These are phyloP conservation scores for Henningerozyma blattae DNA, from an alignment of 805 yeast genomes.

Conservation along the genomic window DNA sequence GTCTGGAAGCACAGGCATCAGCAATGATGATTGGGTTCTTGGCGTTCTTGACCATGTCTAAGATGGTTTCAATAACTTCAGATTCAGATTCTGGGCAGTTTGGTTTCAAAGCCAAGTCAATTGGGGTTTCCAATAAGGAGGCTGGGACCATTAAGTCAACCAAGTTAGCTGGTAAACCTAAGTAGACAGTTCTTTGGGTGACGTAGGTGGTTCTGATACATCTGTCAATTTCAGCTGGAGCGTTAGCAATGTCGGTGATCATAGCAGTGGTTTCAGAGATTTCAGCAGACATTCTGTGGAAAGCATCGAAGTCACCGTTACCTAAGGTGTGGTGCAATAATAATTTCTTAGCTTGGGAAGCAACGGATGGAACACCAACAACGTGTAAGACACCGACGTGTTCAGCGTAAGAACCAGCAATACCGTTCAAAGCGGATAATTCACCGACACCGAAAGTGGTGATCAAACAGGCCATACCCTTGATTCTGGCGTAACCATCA, in stretches of 20 bases:
- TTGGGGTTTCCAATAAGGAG: constrained; percentile 45
- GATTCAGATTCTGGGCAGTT: constrained; percentile 51
- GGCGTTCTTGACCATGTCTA: constrained; percentile 43
- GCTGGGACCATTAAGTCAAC: constrained; percentile 54
- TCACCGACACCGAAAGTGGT: constrained; percentile 93
- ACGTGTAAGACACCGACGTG: constrained; percentile 78
- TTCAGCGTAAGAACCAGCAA: constrained; percentile 84
- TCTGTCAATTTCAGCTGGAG: constrained; percentile 62
- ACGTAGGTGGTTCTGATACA: constrained; percentile 61
- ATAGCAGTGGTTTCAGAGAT: constrained; percentile 57
- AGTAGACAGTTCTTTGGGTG: constrained; percentile 69
- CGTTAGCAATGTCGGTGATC: constrained; percentile 50
- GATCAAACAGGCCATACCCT: constrained; percentile 59
- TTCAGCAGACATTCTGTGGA: constrained; percentile 65
- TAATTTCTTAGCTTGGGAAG: constrained; percentile 61
- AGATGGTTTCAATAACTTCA: constrained; percentile 45
- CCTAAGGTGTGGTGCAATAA: constrained; percentile 77
- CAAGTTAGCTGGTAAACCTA: constrained; percentile 75
- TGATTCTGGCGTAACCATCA: constrained; percentile 78
- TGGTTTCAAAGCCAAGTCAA: constrained; percentile 45
- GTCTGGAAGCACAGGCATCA: constrained; percentile 82
- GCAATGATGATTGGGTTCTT: constrained; percentile 64
- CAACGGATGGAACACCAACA: constrained; percentile 75
- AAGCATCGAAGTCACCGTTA: constrained; percentile 70
- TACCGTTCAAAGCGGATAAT: constrained; percentile 70